Evolutionary conservation across 2,329 filamentous ascomycete species (phyloP), one percentile per base, ranked within the genome.

Genomic region (Aotearoamyces nothofagi): DNA sequence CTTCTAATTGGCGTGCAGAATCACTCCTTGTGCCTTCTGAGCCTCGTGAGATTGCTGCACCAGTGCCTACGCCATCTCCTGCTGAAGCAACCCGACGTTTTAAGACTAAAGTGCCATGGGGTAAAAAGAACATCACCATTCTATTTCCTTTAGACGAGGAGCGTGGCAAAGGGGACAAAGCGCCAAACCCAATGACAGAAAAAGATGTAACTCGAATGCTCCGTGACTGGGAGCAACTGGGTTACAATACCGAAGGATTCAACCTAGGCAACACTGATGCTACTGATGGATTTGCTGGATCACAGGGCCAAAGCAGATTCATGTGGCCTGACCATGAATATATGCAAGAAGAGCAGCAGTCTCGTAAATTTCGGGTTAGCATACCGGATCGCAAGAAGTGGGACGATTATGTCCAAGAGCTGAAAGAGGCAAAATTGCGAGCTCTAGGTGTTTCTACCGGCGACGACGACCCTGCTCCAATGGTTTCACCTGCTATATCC

Each of bases 351-450:
- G 74, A 80, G 41, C 62, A 69, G 26, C 52, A 58, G 10, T 49
- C 61, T 25, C 53, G 56, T 4, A 51, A 51, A n/a, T 77, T 61
- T 45, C 62, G 60, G 30, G 75, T 90, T 19, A 63, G 64, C 14
- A 61, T 90, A 34, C 78, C 81, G 2, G 42, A 56, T 48, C 29
- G 12, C 15, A 20, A 29, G 45, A 44, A 69, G 43, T 81, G 77
- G 76, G 78, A 82, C 45, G 62, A 72, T 15, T 93, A 96, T 51
- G 78, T 86, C 33, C 69, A 78, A 31, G 76, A 78, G 40, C 60
- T 96, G 19, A 74, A 81, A 41, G 90, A 98, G 56, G 83, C 87
- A 35, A 98, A 94, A 56, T 63, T 98, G 29, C 75, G 84, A 36
- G 86, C 87, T 28, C 64, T 98, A 31, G 90, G 90, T 39, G 90